A percentile compares a stretch with the other conserved stretches of the same genome.
phyloP scores from a whole-genome alignment of 108 stramenopile species.

The Bacterosira constricta region DNA sequence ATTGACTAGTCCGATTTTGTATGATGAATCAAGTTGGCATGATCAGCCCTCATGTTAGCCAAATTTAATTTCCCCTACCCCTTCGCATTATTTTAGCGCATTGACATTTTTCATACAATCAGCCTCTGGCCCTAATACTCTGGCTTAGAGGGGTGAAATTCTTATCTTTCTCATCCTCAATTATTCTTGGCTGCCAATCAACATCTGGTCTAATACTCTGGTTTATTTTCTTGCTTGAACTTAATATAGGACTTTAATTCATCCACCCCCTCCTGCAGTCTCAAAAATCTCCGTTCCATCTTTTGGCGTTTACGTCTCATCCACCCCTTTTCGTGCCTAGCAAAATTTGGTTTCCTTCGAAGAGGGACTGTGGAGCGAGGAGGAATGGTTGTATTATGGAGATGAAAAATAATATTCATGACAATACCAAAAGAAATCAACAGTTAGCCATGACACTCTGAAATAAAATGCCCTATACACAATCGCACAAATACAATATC shows the following conservation, averaged over 20 bases:
- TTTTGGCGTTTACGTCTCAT: constrained; percentile 48
- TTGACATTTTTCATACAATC: no score
- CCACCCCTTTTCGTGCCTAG: constrained; percentile 47
- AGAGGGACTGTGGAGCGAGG: constrained; percentile 27
- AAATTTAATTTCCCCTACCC: no score
- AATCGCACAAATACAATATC: neutral
- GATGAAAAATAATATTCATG: neutral
- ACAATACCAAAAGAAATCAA: neutral
- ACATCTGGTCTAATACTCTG: neutral
- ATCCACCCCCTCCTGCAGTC: constrained; percentile 40
- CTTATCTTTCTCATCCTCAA: neutral
- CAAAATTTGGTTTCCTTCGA: constrained; percentile 29
- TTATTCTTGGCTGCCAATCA: neutral
- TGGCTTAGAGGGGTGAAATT: no score
- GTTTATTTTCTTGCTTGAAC: constrained; percentile 37
- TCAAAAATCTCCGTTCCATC: constrained; percentile 34
- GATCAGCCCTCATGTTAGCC: no score
- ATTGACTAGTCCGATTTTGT: no score
- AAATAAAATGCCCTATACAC: no score
- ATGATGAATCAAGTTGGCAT: no score
- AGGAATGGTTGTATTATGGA: neutral
- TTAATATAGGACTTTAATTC: constrained; percentile 48
- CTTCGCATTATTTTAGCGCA: no score
- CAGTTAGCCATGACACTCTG: no score
- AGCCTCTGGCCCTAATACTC: no score